Base-by-base conservation (phyloP, 257 asterid species). In the Fraxinus excelsior region DNA sequence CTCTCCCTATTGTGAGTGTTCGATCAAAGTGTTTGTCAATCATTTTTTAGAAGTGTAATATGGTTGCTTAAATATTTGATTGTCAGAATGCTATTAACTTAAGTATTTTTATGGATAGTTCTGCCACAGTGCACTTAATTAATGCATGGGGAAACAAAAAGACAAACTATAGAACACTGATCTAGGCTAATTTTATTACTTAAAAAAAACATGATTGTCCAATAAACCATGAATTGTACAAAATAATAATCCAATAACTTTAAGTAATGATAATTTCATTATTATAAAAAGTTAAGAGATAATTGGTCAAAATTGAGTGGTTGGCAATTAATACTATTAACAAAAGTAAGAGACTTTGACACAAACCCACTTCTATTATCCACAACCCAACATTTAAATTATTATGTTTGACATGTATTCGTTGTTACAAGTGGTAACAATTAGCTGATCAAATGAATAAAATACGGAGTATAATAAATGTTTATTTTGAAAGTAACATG, bases 51-150 rank as follows among this genome's bases (percentile, higher is more conserved):
- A n/a, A n/a, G n/a, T n/a, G n/a, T n/a, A n/a, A n/a, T n/a, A n/a
- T n/a, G n/a, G n/a, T n/a, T n/a, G n/a, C n/a, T n/a, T 28, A 28
- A 58, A 58, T 58, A 58, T 56, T 29, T 40, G 49, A 67, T 23
- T 56, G 64, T 25, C 69, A 80, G 65, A 19, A 35, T 65, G 65
- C 37, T 35, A 74, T 70, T 74, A 62, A 67, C 51, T 64, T 25
- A 58, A 62, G 23, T 67, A 26, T 67, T 23, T 64, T 32, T 62
- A 77, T 28, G 67, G 69, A 56, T 1, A 21, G 18, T 19, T 25
- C 21, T 37, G 32, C 44, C 34, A 53, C 67, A 25, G 29, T 37
- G 40, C 28, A 64, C 29, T 19, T 23, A 35, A 67, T 14, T 51
- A 23, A 66, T 8, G 35, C 25, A 7, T 44, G 37, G 40, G 13